Evolutionary conservation across 2,329 filamentous ascomycete genomes (phyloP).

Genomic region (Aspergillus unguis): DNA sequence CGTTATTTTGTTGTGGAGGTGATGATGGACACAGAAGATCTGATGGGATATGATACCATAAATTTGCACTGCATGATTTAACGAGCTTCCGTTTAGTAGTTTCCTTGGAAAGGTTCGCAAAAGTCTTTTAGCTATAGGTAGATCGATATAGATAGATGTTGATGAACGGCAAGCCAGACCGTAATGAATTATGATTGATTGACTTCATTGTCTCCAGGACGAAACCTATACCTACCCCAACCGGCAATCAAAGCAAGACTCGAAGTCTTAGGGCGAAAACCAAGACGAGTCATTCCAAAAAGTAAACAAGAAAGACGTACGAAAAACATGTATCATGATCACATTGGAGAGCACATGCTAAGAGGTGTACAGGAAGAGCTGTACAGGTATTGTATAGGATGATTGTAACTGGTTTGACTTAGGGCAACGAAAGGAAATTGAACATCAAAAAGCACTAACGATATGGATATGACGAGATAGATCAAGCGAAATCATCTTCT

Average conservation of each 20-base stretch:
- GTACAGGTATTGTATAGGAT: too few relatives aligned
- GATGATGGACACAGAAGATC: constrained; percentile 1
- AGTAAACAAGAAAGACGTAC: background rate
- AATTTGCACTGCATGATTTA: constrained; percentile 22
- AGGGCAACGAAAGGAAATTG: background rate
- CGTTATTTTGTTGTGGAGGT: constrained; percentile 3
- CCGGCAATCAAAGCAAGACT: background rate
- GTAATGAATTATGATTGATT: constrained; percentile 9
- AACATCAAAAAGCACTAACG: background rate
- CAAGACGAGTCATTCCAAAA: background rate
- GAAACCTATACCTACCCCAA: background rate
- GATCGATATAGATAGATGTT: background rate
- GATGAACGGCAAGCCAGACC: background rate
- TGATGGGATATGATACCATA: constrained; percentile 28
- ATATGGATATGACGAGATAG: constrained; percentile 10
- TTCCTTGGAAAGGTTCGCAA: background rate
- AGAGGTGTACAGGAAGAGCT: too few relatives aligned
- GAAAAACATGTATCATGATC: background rate
- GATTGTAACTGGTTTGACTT: background rate
- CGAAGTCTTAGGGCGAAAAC: background rate
- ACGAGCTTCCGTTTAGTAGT: constrained; percentile 16
- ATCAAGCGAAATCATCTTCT: constrained; percentile 65
- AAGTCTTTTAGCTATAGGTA: background rate
- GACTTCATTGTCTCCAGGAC: background rate
- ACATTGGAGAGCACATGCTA: background rate